phyloP scores from a whole-genome alignment of 2,329 filamentous ascomycete genomes.

The Venturia asperata region DNA sequence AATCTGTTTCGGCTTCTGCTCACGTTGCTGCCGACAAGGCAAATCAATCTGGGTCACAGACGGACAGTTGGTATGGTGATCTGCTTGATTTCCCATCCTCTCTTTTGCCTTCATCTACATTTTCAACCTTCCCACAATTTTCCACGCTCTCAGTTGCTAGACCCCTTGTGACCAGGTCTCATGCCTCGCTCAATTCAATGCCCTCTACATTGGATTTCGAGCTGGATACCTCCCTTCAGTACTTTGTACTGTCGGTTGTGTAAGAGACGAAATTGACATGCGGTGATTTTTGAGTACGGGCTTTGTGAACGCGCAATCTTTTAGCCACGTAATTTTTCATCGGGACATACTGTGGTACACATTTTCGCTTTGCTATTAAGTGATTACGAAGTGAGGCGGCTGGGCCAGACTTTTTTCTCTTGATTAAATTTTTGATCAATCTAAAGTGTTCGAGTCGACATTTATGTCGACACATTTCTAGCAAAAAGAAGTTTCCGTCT shows the following conservation, averaged over 20 bases:
- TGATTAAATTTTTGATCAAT: too few relatives aligned
- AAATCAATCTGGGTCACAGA: neutral
- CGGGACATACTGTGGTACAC: constrained; percentile 2
- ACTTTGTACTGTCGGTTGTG: constrained; percentile 14
- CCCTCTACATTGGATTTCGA: constrained; percentile 16
- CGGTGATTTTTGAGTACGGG: constrained; percentile 19
- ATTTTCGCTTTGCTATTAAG: neutral
- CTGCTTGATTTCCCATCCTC: neutral
- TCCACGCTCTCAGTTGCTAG: neutral
- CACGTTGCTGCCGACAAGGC: neutral
- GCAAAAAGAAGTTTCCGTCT: too few relatives aligned
- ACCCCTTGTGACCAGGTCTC: neutral
- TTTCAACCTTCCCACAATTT: neutral
- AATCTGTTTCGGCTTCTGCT: neutral
- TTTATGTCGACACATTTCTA: too few relatives aligned
- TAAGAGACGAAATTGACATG: constrained; percentile 18
- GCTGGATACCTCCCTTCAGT: constrained; percentile 16
- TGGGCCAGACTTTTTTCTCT: neutral
- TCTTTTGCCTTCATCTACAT: neutral
- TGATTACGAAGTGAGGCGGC: neutral
- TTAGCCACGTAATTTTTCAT: constrained; percentile 12
- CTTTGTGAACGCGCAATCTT: constrained; percentile 11
- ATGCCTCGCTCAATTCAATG: constrained; percentile 17
- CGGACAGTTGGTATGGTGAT: neutral
- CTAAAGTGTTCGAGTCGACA: too few relatives aligned